Conservation (phyloP, 345 rosid species). For the Eucalyptus victrix region DNA sequence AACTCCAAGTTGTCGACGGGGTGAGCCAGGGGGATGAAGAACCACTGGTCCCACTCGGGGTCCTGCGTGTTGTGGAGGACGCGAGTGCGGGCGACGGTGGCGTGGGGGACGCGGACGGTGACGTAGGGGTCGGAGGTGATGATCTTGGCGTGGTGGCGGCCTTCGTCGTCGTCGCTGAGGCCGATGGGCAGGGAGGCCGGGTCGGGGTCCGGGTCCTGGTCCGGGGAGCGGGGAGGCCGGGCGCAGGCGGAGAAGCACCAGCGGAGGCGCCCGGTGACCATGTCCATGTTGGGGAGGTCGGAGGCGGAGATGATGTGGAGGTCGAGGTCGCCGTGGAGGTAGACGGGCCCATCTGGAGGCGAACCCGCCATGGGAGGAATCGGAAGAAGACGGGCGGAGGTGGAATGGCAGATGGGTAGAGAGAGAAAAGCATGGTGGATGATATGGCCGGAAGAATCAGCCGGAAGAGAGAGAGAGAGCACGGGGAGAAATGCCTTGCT, state of each 20-base stretch:
- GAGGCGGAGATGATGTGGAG: constrained; percentile 49
- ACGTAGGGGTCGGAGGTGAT: constrained; percentile 85
- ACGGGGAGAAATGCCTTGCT: not conserved
- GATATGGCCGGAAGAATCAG: too few relatives aligned
- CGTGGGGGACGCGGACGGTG: constrained; percentile 77
- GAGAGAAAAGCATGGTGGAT: not conserved
- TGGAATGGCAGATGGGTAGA: not conserved
- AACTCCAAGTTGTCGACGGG: constrained; percentile 53
- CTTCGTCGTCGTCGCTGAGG: not conserved
- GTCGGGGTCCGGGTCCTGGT: not conserved
- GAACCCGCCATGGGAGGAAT: not conserved
- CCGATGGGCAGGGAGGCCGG: not conserved
- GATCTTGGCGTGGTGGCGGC: constrained; percentile 21
- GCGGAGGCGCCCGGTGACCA: constrained; percentile 37
- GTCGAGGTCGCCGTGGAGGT: constrained; percentile 79
- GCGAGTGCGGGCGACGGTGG: constrained; percentile 75
- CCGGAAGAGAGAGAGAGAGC: not conserved
- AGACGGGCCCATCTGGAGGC: not conserved
- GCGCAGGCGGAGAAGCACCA: constrained; percentile 28
- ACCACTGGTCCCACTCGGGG: constrained; percentile 70
- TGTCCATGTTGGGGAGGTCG: constrained; percentile 65
- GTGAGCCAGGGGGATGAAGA: constrained; percentile 60
- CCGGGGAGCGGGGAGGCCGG: not conserved
- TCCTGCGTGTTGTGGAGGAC: constrained; percentile 55
- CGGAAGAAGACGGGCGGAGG: not conserved